A percentile compares a stretch with the other conserved stretches of the same genome.
phyloP scores from a whole-genome alignment of 345 rosid genomes.

The Eutrema japonicum region DNA sequence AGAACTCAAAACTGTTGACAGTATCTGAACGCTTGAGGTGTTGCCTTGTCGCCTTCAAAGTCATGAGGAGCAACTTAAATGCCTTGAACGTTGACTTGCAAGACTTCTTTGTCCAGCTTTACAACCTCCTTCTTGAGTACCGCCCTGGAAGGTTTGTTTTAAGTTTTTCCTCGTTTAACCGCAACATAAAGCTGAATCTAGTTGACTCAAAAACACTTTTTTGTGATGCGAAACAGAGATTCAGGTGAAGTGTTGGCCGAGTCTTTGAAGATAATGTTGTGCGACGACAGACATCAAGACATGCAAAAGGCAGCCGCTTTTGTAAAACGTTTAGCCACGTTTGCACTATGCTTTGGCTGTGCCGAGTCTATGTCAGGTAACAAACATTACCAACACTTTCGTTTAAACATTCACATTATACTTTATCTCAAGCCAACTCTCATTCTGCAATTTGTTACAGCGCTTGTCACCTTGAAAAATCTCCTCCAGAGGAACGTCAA shows the following conservation, averaged over 20 bases:
- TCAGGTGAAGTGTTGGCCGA: constrained; percentile 84
- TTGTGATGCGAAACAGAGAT: constrained; percentile 58
- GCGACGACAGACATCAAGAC: constrained; percentile 93
- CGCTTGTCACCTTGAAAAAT: constrained; percentile 76
- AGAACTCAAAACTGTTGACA: constrained; percentile 48
- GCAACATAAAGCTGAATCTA: not conserved
- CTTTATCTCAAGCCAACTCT: not conserved
- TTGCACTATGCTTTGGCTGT: constrained; percentile 76
- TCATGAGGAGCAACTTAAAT: constrained; percentile 92
- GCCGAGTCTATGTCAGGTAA: constrained; percentile 94
- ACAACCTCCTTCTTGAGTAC: constrained; percentile 85
- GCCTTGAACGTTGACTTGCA: constrained; percentile 96
- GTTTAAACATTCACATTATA: not conserved
- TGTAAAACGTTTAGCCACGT: constrained; percentile 86
- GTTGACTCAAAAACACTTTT: not conserved
- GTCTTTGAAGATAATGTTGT: constrained; percentile 91
- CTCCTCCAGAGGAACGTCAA: constrained; percentile 86
- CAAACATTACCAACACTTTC: constrained; percentile 8
- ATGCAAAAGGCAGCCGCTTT: constrained; percentile 99
- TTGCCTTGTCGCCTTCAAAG: constrained; percentile 94
- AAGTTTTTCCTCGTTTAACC: not conserved
- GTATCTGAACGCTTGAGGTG: constrained; percentile 82
- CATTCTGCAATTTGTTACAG: constrained; percentile 47
- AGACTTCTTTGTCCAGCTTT: constrained; percentile 86
- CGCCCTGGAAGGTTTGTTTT: constrained; percentile 89